Evolutionary conservation across 345 rosid genomes (phyloP).

Genomic region (Boechera retrofracta): DNA sequence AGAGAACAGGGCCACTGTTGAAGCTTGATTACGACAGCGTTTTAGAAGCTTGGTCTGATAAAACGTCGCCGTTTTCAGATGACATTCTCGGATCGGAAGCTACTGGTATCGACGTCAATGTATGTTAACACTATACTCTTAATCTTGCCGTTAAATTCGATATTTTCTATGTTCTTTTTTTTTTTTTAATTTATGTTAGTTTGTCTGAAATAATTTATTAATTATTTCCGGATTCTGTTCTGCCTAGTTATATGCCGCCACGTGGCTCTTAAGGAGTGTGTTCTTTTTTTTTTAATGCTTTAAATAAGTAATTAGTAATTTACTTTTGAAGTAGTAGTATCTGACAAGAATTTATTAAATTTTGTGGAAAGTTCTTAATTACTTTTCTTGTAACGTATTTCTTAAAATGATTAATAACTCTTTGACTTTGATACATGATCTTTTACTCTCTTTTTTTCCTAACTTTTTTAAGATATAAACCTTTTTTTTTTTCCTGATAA

Average conservation of each 20-base stretch:
- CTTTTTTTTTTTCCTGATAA: background rate
- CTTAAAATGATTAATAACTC: background rate
- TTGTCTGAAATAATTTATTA: conserved; percentile 9
- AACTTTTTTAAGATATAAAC: background rate
- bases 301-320: conserved; percentile 23
- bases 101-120: conserved; percentile 66
- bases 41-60: conserved; percentile 73
- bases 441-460: background rate
- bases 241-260: conserved; percentile 17
- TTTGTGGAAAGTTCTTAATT: conserved; percentile 27
- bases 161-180: conserved; percentile 5
- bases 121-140: conserved; percentile 52
- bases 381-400: conserved; percentile 25
- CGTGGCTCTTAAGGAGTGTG: conserved; percentile 30
- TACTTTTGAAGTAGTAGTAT: conserved; percentile 13
- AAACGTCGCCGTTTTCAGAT: conserved; percentile 69
- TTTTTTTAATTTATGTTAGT: background rate
- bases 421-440: conserved; percentile 32
- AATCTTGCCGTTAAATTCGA: conserved; percentile 41
- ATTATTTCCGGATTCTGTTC: conserved; percentile 14
- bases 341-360: conserved; percentile 30
- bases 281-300: conserved; percentile 9
- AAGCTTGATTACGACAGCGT: conserved; percentile 82
- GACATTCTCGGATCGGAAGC: conserved; percentile 52
- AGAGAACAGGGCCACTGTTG: conserved; percentile 51